Evolutionary conservation across 257 asterid genomes (phyloP).

Genomic region (Solanum ahanhuiri): DNA sequence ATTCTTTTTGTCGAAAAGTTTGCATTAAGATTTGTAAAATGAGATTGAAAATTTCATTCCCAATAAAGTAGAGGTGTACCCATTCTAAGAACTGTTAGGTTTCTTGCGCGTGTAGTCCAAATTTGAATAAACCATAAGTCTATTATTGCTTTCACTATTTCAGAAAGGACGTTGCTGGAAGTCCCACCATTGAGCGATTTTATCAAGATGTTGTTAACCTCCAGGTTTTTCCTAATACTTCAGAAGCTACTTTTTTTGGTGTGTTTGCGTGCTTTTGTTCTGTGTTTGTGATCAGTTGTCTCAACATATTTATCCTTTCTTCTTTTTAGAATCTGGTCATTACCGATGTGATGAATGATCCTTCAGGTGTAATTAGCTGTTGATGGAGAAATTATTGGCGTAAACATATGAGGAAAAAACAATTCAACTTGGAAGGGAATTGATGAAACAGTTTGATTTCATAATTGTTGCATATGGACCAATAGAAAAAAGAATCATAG

Average conservation of each 20-base stretch:
- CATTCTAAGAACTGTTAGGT: not conserved
- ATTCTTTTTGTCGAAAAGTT: not conserved
- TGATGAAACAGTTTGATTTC: not conserved
- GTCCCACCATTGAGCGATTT: conserved; percentile 46
- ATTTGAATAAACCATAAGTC: not conserved
- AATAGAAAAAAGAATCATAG: not conserved
- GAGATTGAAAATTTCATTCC: not conserved
- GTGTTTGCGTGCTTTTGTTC: not conserved
- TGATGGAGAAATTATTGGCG: not conserved
- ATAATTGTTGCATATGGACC: not conserved
- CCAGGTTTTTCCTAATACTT: conserved; percentile 45
- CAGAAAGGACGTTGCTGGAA: conserved; percentile 82
- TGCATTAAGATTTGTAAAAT: not conserved
- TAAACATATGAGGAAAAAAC: not conserved
- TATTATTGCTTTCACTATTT: conserved; percentile 1
- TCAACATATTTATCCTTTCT: not conserved
- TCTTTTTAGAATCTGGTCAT: not conserved
- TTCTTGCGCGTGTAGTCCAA: not conserved
- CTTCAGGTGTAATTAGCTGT: not conserved
- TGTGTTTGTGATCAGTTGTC: not conserved
- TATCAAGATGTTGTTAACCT: conserved; percentile 69
- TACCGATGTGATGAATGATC: not conserved
- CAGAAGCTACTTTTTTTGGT: conserved; percentile 1
- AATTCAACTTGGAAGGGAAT: not conserved
- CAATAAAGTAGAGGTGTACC: not conserved